Conservation (phyloP, 164 flowering plant genomes). For the Taxillus chinensis region DNA sequence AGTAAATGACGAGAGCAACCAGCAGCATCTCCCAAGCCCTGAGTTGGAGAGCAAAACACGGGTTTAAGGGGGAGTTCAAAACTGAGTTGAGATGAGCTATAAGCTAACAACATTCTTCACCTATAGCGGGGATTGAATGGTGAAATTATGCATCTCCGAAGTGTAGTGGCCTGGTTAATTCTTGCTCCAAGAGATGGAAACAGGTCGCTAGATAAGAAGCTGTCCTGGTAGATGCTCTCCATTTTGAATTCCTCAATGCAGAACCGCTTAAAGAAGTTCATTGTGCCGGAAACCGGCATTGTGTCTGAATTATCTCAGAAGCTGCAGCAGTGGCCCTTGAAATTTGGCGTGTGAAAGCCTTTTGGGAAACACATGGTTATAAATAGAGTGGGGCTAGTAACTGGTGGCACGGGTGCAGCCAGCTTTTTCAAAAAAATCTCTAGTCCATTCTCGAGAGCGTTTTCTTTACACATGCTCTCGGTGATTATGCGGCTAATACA, state of each 20-base stretch:
- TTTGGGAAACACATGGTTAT: constrained; percentile 6
- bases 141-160: constrained; percentile 56
- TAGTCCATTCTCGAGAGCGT: neutral
- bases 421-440: neutral
- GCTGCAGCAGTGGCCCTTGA: constrained; percentile 15
- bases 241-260: constrained; percentile 42
- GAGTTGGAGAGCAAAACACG: constrained; percentile 17
- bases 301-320: constrained; percentile 8
- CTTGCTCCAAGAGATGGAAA: constrained; percentile 90
- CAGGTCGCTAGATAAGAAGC: constrained; percentile 55
- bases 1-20: constrained; percentile 68
- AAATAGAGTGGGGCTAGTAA: constrained; percentile 20
- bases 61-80: constrained; percentile 4
- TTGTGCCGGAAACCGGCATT: constrained; percentile 43
- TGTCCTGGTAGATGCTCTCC: constrained; percentile 20
- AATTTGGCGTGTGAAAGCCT: constrained; percentile 12
- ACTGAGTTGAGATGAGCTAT: too few relatives aligned
- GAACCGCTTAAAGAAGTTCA: constrained; percentile 44
- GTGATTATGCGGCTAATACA: constrained; percentile 1
- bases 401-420: constrained; percentile 12
- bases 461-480: neutral
- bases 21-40: constrained; percentile 96
- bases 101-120: constrained; percentile 17
- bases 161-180: constrained; percentile 53
- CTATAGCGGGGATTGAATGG: constrained; percentile 76